Base-by-base conservation (phyloP, 2,329 filamentous ascomycete species). In the Cladosporium velox region DNA sequence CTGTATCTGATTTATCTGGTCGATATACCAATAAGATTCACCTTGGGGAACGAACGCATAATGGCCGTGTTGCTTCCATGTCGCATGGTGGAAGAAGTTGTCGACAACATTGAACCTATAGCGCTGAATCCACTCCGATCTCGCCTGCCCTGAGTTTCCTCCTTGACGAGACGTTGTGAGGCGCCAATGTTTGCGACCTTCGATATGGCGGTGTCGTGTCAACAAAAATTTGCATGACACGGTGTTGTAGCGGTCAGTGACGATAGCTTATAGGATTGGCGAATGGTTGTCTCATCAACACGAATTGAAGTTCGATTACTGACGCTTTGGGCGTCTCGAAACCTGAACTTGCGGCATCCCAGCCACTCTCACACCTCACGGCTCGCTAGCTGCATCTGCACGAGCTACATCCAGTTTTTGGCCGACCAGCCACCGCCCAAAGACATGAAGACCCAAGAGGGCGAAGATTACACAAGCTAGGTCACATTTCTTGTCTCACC, bases 341-440 rank as follows among this genome's bases (percentile, higher is more conserved):
- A 57, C 18, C 55, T 58, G 30, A 32, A 58, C n/a, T 58, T 47
- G 49, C 60, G 32, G 32, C 49, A 30, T 55, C 60, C 60, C 60
- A 63, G 60, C 60, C 60, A 63, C 49, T 58, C 38, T 30, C 26
- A 49, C 38, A 54, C 14, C 60, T 63, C 60, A 63, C 60, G 60
- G 60, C 60, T 63, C 60, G 18, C 52, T 55, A 55, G 52, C 52
- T 55, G 52, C 52, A 30, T 55, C 52, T 34, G 30, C 52, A 55
- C 52, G 52, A 55, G 52, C 30, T 55, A 55, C 47, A 44, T 34
- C 60, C 52, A 35, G 60, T 54, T 55, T 47, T 55, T 32, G 49
- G 60, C 24, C 49, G 28, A 35, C 61, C 35, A 51, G 51, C 51
- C 51, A 64, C 51, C 52, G 21, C 41, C 57, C 4, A 1, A 7